Evolutionary conservation across 1,284 basidiomycete genomes (phyloP), one percentile per base, ranked within the genome.

Genomic region (Naganishia cerealis): DNA sequence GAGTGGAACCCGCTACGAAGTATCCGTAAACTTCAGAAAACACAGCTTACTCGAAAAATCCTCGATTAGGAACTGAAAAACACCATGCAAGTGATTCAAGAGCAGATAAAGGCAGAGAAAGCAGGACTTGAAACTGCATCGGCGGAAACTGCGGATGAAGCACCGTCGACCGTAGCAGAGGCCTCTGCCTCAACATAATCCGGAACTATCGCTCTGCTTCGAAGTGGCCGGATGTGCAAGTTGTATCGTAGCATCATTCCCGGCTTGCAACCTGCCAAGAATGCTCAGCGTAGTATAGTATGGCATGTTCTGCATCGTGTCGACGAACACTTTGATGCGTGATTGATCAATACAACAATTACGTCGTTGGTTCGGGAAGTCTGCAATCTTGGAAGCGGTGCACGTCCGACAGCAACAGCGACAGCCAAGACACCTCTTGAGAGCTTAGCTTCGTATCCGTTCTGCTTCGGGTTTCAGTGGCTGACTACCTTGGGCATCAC

Each of bases 51-150:
- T 13, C n/a, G 9, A 18, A 33, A 7, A 6, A 1, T 40, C 8
- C 12, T 24, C 39, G 9, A 43, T 33, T 13, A 63, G 61, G 61
- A 63, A 63, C 38, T 63, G 50, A 63, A 54, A 43, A 63, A 36
- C 36, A 63, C 61, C 6, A 63, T 63, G 61, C 50, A 33, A 40
- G 40, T 39, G 24, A 63, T 63, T 15, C 50, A 63, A 46, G 50
- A 63, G 21, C 61, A 63, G 36, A n/a, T 59, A 2, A 59, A 48
- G 24, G n/a, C 40, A 29, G 16, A 46, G 26, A 48, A 59, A 33
- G 57, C 42, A 15, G 6, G 18, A 15, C 55, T 21, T 21, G n/a
- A 50, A 7, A n/a, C 46, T 7, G 24, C 9, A n/a, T 21, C 21
- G 21, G 15, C 46, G n/a, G n/a, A 50, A 50, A 24, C n/a, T n/a